Conservation (phyloP, 495 filamentous ascomycete genomes). For the Neurospora discreta region DNA sequence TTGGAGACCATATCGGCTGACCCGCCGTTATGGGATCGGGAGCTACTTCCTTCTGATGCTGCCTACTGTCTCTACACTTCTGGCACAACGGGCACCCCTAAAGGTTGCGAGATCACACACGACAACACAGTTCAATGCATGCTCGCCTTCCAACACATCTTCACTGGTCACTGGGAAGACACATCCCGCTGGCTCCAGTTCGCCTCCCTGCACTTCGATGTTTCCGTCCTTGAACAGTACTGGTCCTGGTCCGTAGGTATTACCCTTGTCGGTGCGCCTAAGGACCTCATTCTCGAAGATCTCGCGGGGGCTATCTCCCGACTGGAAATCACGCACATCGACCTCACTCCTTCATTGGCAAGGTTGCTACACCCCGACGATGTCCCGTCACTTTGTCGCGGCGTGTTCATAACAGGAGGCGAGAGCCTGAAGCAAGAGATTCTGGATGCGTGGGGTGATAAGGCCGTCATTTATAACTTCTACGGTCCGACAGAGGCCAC, state of each 20-base stretch:
- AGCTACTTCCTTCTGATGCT: constrained; percentile 33
- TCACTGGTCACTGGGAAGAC: constrained; percentile 53
- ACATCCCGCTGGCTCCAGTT: constrained; percentile 76
- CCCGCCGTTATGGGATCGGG: constrained; percentile 12
- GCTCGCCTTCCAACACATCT: constrained; percentile 60
- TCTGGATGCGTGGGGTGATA: constrained; percentile 54
- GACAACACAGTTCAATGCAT: constrained; percentile 67
- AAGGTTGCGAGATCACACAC: constrained; percentile 67
- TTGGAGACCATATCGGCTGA: constrained; percentile 15
- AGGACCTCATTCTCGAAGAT: constrained; percentile 70
- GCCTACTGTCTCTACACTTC: constrained; percentile 74
- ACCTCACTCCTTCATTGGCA: constrained; percentile 64
- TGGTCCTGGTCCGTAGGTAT: constrained; percentile 85
- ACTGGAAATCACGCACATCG: constrained; percentile 75
- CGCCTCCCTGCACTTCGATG: constrained; percentile 81
- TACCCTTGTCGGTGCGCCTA: constrained; percentile 62
- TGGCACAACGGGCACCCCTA: constrained; percentile 71
- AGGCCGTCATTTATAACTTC: constrained; percentile 59
- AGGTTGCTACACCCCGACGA: constrained; percentile 49
- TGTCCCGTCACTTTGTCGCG: constrained; percentile 53
- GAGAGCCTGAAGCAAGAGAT: constrained; percentile 64
- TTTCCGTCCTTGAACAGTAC: constrained; percentile 78
- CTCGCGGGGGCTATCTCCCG: constrained; percentile 55
- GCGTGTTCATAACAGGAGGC: constrained; percentile 68
- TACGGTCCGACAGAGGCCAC: constrained; percentile 84